These are phyloP conservation scores for Tolypocladium endophyticum DNA, from an alignment of 2,329 filamentous ascomycete genomes.

Conservation along the genomic window DNA sequence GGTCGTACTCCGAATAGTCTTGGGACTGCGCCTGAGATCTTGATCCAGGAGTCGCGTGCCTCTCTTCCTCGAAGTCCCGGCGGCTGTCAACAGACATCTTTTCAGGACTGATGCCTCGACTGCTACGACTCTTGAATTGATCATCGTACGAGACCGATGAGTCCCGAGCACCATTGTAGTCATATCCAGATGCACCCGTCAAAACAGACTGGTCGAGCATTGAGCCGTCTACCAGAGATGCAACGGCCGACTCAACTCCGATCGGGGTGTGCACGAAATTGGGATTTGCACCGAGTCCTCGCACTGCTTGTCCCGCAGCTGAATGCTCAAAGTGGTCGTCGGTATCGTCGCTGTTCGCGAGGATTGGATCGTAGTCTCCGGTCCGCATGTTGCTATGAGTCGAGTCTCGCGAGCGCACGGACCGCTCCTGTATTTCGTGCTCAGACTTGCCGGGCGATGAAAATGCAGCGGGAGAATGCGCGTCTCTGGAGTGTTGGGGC, in stretches of 20 bases:
- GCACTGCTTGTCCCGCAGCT: slow-evolving; percentile 59
- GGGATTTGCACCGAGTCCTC: slow-evolving; percentile 61
- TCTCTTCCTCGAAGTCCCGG: slow-evolving; percentile 27
- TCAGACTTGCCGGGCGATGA: slow-evolving; percentile 52
- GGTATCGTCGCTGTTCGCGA: slow-evolving; percentile 43
- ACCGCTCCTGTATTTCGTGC: slow-evolving; percentile 21
- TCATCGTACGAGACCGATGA: slow-evolving; percentile 26
- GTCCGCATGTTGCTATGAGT: slow-evolving; percentile 30
- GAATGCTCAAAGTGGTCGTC: slow-evolving; percentile 48
- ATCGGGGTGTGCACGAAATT: slow-evolving; percentile 62
- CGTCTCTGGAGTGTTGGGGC: slow-evolving; percentile 46
- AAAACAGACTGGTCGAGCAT: slow-evolving; percentile 57
- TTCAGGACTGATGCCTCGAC: slow-evolving; percentile 26
- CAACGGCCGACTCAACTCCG: slow-evolving; percentile 80
- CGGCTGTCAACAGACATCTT: slow-evolving; percentile 30
- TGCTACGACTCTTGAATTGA: slow-evolving; percentile 17
- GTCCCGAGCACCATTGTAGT: slow-evolving; percentile 28
- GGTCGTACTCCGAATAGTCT: slow-evolving; percentile 44
- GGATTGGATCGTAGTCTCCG: slow-evolving; percentile 43
- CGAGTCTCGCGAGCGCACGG: slow-evolving; percentile 21
- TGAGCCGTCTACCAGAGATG: slow-evolving; percentile 74
- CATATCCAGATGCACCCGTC: slow-evolving; percentile 45
- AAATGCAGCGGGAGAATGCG: slow-evolving; percentile 39
- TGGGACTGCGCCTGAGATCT: slow-evolving; percentile 28
- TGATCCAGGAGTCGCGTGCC: slow-evolving; percentile 27